phyloP scores from a whole-genome alignment of 1,284 basidiomycete species.

The Ceratobasidium sp. region DNA sequence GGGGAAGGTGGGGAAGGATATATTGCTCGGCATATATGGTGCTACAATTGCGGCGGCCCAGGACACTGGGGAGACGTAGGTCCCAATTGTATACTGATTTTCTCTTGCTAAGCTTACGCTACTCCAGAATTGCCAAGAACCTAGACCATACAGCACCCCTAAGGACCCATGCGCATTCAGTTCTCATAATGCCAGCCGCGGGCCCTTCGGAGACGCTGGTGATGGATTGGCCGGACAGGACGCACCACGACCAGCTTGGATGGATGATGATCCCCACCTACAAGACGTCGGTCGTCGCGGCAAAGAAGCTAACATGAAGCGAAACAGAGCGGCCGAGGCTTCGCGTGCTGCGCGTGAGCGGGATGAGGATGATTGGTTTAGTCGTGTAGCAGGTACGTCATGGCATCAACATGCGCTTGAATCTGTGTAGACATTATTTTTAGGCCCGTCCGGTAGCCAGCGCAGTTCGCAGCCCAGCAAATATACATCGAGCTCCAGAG shows the following conservation, averaged over 20 bases:
- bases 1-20: constrained; percentile 46
- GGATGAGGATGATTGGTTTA: constrained; percentile 41
- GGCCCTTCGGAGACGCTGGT: constrained; percentile 26
- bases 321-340: constrained; percentile 38
- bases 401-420: background rate
- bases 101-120: background rate
- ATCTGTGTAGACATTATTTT: background rate
- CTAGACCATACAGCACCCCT: constrained; percentile 11
- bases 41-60: constrained; percentile 45
- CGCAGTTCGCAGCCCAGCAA: constrained; percentile 9
- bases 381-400: constrained; percentile 19
- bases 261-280: constrained; percentile 37
- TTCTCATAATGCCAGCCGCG: constrained; percentile 37
- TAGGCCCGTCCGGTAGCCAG: constrained; percentile 7
- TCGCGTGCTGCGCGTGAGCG: constrained; percentile 19
- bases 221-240: background rate
- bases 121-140: constrained; percentile 32
- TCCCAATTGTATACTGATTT: background rate
- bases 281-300: constrained; percentile 39
- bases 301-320: constrained; percentile 38
- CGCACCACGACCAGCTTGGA: constrained; percentile 32
- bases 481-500: background rate
- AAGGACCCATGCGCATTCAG: constrained; percentile 40
- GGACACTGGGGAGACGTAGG: constrained; percentile 47
- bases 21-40: constrained; percentile 45